Evolutionary conservation across 2,329 filamentous ascomycete species (phyloP).

Genomic region (Aureobasidium sp.): DNA sequence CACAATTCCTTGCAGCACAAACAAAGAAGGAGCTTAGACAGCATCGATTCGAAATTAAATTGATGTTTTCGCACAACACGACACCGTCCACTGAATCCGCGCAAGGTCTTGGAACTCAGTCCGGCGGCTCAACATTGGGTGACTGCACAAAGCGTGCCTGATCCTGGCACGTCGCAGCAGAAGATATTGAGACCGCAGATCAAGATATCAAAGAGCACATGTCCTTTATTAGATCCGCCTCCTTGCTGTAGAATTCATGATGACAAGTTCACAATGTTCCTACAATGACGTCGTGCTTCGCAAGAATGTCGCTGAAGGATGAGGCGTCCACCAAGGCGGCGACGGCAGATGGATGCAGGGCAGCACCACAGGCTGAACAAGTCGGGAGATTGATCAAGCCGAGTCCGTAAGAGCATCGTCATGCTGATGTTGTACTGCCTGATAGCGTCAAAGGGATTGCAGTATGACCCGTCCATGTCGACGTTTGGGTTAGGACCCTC

Average conservation of each 20-base stretch:
- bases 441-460: neutral
- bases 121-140: too few species aligned
- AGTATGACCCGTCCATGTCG: conserved; percentile 5
- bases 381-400: neutral
- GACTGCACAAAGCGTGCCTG: neutral
- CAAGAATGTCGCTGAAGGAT: neutral
- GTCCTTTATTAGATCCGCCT: neutral
- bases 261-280: neutral
- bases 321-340: neutral
- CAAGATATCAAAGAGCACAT: neutral
- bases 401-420: neutral
- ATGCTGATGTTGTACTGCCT: neutral
- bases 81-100: too few species aligned
- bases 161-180: neutral
- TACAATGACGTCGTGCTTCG: neutral
- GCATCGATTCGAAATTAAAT: too few species aligned
- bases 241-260: neutral
- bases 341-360: neutral
- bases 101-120: too few species aligned
- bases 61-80: too few species aligned
- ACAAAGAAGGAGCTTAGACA: too few species aligned
- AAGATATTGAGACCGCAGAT: neutral
- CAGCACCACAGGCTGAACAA: neutral
- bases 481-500: neutral
- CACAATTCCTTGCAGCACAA: too few species aligned